A percentile compares a stretch with the other conserved stretches of the same genome.
These are phyloP conservation scores for Hondaea fermentalgiana DNA, from an alignment of 108 stramenopile genomes.

Conservation along the genomic window DNA sequence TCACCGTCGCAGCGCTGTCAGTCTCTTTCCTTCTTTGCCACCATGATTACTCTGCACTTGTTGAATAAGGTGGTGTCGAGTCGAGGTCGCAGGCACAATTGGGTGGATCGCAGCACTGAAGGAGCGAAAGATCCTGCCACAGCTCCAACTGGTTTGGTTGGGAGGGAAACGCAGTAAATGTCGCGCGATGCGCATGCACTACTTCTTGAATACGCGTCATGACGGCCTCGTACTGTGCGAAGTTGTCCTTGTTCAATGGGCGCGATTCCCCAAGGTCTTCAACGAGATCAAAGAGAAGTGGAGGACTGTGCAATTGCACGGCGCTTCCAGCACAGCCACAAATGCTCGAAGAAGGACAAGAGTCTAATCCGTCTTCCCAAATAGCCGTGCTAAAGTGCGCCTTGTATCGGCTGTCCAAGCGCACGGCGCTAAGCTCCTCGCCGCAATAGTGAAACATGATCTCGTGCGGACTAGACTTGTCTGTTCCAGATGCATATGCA, in stretches of 20 bases:
- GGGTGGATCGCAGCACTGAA: neutral
- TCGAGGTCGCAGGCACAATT: neutral
- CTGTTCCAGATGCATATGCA: neutral
- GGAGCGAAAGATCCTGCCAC: neutral
- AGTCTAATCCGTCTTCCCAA: neutral
- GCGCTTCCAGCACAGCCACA: neutral
- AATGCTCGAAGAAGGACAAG: neutral
- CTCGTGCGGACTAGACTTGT: neutral
- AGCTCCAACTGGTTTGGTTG: neutral
- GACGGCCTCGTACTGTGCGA: neutral
- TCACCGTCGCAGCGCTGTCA: too few relatives aligned
- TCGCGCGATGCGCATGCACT: neutral
- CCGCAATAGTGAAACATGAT: conserved; percentile 9
- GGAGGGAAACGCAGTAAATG: neutral
- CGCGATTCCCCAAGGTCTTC: neutral
- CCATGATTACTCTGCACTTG: too few relatives aligned
- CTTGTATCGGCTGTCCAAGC: neutral
- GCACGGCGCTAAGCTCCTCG: neutral
- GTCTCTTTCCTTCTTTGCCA: too few relatives aligned
- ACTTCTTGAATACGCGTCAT: neutral
- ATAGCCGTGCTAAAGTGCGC: neutral
- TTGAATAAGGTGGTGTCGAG: too few relatives aligned
- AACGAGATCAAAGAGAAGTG: neutral
- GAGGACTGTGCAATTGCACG: neutral
- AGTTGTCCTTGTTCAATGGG: neutral